Conservation (phyloP, 2,329 filamentous ascomycete species). For the Aspergillus fumigatiaffinis region DNA sequence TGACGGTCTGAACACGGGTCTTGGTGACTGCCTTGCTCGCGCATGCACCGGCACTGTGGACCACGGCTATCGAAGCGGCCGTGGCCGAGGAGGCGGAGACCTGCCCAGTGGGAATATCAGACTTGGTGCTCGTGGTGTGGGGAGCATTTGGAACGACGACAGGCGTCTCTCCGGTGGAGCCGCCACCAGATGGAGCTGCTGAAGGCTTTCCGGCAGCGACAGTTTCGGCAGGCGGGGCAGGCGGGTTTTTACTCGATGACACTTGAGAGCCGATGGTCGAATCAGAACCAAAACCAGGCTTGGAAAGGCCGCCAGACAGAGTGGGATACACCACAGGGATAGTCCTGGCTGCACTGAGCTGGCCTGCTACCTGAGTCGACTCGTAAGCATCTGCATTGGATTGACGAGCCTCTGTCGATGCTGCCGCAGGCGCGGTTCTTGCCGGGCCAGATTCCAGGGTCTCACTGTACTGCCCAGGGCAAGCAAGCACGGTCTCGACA, state of each 20-base stretch:
- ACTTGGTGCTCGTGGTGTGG: not conserved
- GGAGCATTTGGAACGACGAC: not conserved
- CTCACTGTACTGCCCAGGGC: conserved; percentile 12
- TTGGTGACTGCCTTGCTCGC: conserved; percentile 30
- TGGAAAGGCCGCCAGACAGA: not conserved
- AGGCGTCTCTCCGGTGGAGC: not conserved
- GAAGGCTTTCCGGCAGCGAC: not conserved
- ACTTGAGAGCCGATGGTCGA: not conserved
- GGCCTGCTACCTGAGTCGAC: not conserved
- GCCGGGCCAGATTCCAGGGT: conserved; percentile 1
- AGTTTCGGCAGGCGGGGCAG: not conserved
- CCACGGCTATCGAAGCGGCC: conserved; percentile 1
- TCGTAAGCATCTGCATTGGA: not conserved
- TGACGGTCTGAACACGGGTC: conserved; percentile 55
- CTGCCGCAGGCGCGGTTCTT: not conserved
- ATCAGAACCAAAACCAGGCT: not conserved
- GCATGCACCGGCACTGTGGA: conserved; percentile 17
- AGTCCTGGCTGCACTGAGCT: not conserved
- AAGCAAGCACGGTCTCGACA: conserved; percentile 25
- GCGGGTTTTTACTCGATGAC: not conserved
- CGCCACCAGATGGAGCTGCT: not conserved
- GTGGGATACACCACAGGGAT: not conserved
- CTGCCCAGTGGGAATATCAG: not conserved
- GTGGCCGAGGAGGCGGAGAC: not conserved
- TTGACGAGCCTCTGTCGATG: not conserved